Evolutionary conservation across 2,329 filamentous ascomycete genomes (phyloP).

Genomic region (Malbranchea zuffiana): DNA sequence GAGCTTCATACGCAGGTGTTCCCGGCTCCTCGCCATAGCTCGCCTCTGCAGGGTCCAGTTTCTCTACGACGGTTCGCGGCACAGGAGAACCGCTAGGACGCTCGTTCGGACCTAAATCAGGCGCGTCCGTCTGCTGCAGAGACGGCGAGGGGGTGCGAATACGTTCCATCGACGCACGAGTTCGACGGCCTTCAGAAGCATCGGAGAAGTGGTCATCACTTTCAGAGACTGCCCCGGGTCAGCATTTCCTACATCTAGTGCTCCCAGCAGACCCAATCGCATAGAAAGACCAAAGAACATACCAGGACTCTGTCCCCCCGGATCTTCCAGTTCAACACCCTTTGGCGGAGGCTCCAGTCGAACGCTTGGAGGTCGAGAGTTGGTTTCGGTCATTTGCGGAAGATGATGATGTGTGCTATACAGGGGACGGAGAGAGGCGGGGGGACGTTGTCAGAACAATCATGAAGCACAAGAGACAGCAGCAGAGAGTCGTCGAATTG

Average conservation of each 20-base stretch:
- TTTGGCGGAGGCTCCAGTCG: conserved; percentile 44
- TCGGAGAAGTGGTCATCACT: conserved; percentile 54
- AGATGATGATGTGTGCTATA: no score
- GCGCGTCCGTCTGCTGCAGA: conserved; percentile 46
- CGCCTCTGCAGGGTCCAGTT: conserved; percentile 46
- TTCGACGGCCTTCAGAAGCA: conserved; percentile 47
- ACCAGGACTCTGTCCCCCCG: conserved; percentile 48
- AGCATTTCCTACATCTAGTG: no score
- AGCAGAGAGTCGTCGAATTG: no score
- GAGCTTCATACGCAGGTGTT: conserved; percentile 46
- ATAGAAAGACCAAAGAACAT: conserved; percentile 16
- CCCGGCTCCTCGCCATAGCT: conserved; percentile 53
- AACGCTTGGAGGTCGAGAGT: conserved; percentile 29
- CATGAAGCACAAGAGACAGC: no score
- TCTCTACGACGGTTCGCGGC: conserved; percentile 51
- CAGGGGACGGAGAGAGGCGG: no score
- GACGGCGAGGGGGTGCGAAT: conserved; percentile 52
- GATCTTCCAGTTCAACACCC: conserved; percentile 45
- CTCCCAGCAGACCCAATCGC: conserved; percentile 13
- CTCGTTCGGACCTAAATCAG: conserved; percentile 51
- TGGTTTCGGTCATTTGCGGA: conserved; percentile 31
- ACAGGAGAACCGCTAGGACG: conserved; percentile 45
- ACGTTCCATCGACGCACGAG: conserved; percentile 45
- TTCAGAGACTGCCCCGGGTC: conserved; percentile 34
- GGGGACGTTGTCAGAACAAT: no score